A percentile compares a stretch with the other conserved stretches of the same genome.
Evolutionary conservation across 768 basidiomycete genomes (phyloP).

Genomic region (Saitozyma podzolica): DNA sequence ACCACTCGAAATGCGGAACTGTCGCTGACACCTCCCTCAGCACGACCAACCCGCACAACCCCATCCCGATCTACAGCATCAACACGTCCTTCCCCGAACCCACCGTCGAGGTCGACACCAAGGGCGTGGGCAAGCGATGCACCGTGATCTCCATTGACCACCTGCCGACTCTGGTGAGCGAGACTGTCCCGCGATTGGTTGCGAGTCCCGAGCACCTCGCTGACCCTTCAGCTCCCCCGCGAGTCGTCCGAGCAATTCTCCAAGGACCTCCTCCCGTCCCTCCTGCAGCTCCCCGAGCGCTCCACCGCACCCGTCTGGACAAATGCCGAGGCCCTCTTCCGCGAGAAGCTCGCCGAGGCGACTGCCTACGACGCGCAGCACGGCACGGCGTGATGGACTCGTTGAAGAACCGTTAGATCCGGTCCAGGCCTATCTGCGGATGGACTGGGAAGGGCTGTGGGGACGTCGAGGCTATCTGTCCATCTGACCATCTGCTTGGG

Average conservation of each 20-base stretch:
- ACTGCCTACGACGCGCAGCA: constrained; percentile 45
- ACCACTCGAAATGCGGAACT: background rate
- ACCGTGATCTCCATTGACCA: constrained; percentile 96
- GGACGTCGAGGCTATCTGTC: too few relatives aligned
- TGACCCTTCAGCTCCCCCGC: constrained; percentile 64
- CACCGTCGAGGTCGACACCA: constrained; percentile 80
- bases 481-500: too few relatives aligned
- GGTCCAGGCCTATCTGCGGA: too few relatives aligned
- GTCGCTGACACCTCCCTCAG: constrained; percentile 17
- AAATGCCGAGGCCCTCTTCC: constrained; percentile 81
- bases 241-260: constrained; percentile 98
- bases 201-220: background rate
- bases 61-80: constrained; percentile 88
- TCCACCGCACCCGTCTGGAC: constrained; percentile 74
- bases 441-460: too few relatives aligned
- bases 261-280: constrained; percentile 75
- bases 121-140: constrained; percentile 70
- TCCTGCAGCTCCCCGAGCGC: constrained; percentile 73
- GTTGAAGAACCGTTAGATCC: too few relatives aligned
- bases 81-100: constrained; percentile 93
- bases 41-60: constrained; percentile 97
- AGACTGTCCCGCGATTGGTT: background rate
- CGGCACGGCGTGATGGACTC: constrained; percentile 7
- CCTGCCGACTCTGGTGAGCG: constrained; percentile 72
- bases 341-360: constrained; percentile 65